These are phyloP conservation scores for Microcyclospora pomicola DNA, from an alignment of 2,329 filamentous ascomycete genomes.

Conservation along the genomic window DNA sequence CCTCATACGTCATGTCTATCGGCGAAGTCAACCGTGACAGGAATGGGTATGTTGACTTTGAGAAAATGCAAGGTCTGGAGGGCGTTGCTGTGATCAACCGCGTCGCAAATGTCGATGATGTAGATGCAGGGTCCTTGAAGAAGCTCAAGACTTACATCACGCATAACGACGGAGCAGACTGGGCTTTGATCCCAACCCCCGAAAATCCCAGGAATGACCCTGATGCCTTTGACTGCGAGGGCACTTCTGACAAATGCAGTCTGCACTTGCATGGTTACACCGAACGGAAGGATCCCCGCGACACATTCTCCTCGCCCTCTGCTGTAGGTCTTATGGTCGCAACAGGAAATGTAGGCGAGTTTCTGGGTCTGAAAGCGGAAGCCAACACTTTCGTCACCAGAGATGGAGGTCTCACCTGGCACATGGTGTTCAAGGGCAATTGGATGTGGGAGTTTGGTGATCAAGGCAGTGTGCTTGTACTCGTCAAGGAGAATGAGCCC, in stretches of 20 bases:
- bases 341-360: conserved; percentile 75
- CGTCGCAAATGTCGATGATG: conserved; percentile 58
- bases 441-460: conserved; percentile 95
- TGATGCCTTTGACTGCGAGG: conserved; percentile 56
- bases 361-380: conserved; percentile 52
- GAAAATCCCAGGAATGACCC: conserved; percentile 49
- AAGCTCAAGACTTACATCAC: conserved; percentile 82
- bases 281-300: conserved; percentile 65
- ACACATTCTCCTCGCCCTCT: conserved; percentile 77
- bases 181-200: conserved; percentile 65
- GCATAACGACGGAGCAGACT: conserved; percentile 88
- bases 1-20: conserved; percentile 78
- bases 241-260: conserved; percentile 54
- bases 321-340: conserved; percentile 86
- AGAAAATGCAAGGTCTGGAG: conserved; percentile 86
- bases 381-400: conserved; percentile 82
- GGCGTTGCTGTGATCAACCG: conserved; percentile 80
- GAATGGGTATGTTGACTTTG: conserved; percentile 76
- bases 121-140: conserved; percentile 53
- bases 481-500: conserved; percentile 57
- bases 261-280: conserved; percentile 94
- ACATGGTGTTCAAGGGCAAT: conserved; percentile 66
- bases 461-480: conserved; percentile 80
- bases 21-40: conserved; percentile 68
- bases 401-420: conserved; percentile 86